These are phyloP conservation scores for Capsicum chinense DNA, from an alignment of 257 asterid species.

Conservation along the genomic window DNA sequence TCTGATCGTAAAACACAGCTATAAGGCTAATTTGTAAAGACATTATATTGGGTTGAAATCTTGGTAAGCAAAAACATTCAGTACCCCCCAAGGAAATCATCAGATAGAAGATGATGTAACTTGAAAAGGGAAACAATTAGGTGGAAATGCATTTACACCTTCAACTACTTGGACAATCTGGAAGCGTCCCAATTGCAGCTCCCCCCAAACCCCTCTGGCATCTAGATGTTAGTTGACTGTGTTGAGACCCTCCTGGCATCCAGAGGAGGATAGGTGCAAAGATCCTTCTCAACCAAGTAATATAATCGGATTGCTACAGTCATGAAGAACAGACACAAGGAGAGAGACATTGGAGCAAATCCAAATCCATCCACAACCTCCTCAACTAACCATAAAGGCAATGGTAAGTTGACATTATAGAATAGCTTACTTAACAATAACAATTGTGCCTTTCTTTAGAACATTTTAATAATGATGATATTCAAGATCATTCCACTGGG, in stretches of 20 bases:
- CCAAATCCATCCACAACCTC: constrained; percentile 1
- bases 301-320: too few relatives aligned
- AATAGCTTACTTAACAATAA: neutral
- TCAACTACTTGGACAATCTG: neutral
- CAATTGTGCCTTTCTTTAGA: neutral
- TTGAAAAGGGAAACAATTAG: neutral
- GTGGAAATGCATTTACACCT: constrained; percentile 22
- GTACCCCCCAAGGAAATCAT: neutral
- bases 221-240: neutral
- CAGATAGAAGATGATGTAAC: constrained; percentile 21
- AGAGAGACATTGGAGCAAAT: neutral
- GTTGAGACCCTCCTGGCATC: neutral
- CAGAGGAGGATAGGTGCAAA: neutral
- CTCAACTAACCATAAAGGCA: constrained; percentile 13
- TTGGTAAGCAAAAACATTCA: neutral
- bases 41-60: neutral
- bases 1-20: neutral
- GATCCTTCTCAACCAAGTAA: constrained; percentile 1
- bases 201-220: neutral
- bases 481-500: neutral
- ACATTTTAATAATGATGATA: neutral
- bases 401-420: neutral
- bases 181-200: neutral
- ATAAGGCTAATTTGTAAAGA: neutral
- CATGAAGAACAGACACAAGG: neutral